Percentiles rank a stretch among this genome's conserved stretches.
These are phyloP conservation scores for Jackrogersella multiformis DNA, from an alignment of 495 filamentous ascomycete species.

Conservation along the genomic window DNA sequence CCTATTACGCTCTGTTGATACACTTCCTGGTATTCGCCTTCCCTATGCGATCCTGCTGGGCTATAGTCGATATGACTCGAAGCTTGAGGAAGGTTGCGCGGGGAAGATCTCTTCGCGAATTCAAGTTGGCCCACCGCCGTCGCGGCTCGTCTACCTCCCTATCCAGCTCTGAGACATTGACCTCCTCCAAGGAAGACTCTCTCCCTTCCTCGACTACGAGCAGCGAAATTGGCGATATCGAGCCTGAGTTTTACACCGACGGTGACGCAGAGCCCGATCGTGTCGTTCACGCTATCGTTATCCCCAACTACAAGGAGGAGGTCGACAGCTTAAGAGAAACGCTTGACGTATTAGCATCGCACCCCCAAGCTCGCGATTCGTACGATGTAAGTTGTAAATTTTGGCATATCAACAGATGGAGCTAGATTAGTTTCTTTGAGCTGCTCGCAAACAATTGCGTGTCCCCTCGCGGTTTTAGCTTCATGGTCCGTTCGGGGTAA, in stretches of 20 bases:
- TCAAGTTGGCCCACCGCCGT: conserved; percentile 56
- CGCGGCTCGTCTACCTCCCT: conserved; percentile 61
- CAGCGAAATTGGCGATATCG: conserved; percentile 59
- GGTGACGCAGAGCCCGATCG: conserved; percentile 46
- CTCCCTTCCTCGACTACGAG: conserved; percentile 51
- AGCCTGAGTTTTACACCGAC: conserved; percentile 52
- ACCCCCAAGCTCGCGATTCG: conserved; percentile 66
- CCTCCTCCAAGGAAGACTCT: conserved; percentile 55
- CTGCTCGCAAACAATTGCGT: no score
- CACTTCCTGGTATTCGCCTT: conserved; percentile 64
- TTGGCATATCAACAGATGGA: background rate
- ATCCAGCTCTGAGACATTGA: conserved; percentile 61
- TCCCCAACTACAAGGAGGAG: conserved; percentile 77
- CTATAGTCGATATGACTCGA: conserved; percentile 58
- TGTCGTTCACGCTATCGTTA: conserved; percentile 69
- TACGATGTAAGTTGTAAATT: conserved; percentile 69
- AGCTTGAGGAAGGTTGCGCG: conserved; percentile 51
- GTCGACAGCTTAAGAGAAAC: conserved; percentile 70
- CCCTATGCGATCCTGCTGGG: conserved; percentile 63
- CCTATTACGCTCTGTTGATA: conserved; percentile 63
- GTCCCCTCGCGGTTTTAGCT: no score
- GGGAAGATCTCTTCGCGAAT: conserved; percentile 51
- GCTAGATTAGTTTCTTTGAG: background rate
- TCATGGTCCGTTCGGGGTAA: no score
- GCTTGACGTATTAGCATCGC: conserved; percentile 69